Base-by-base conservation (phyloP, 257 asterid genomes). In the Ilex asprella region DNA sequence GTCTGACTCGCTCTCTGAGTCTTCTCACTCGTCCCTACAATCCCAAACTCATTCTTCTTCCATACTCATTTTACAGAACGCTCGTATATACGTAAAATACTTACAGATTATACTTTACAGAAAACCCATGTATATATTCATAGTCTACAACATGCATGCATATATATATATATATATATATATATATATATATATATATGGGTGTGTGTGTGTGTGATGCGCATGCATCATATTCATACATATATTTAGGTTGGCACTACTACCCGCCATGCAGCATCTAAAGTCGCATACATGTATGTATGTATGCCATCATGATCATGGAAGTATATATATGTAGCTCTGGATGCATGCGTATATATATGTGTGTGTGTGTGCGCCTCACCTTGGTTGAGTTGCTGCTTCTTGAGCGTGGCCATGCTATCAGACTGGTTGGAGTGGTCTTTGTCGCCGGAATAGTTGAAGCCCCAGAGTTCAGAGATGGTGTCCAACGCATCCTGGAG, bases 401-500 rank as follows among this genome's bases (percentile, higher is more conserved):
- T 35, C 41, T 35, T 35, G 41, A 7, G 5, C 7, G 41, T 67
- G 16, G 62, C 73, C 16, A 65, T 74, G 43, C 12, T 8, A 8
- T 12, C 1, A 14, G 63, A 6, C 2, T 67, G 51, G 39, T 56
- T 39, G 15, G 67, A 58, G 3, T 66, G 74, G 13, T 44, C 49
- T 6, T 66, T 59, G 65, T 5, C 79, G 41, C 41, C 8, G 41
- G 41, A 35, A 35, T 3, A 66, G 60, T 84, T 53, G 65, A 81
- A 82, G 68, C 88, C 89, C 95, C 95, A 86, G 13, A 76, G 63
- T 43, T 69, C 78, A 43, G 94, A 81, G 39, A 89, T 71, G 63
- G 78, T 65, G 12, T 89, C 92, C 7, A 85, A 67, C 52, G 84
- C 84, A 52, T 80, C 88, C 97, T 95, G 87, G 15, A 89, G 78